Conservation (phyloP, 2,329 filamentous ascomycete species). For the Chrysoporthe cubensis region DNA sequence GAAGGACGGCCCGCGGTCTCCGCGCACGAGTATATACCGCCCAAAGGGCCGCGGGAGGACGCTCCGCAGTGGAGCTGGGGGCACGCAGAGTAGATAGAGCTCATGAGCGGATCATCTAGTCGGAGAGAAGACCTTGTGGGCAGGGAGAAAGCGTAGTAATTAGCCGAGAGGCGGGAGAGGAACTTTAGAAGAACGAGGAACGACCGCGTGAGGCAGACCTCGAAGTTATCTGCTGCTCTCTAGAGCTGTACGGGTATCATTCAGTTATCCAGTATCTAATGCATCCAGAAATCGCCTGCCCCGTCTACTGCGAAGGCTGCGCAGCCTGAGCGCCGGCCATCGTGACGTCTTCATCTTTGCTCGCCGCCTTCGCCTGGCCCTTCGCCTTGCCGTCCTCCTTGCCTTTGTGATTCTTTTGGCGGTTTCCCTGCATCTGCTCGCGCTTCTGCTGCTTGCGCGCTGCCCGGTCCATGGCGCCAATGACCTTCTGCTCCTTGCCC, state of each 20-base stretch:
- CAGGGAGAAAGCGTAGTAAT: no score
- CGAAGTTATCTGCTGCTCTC: neutral
- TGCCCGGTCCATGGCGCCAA: constrained; percentile 58
- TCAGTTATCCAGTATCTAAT: constrained; percentile 1
- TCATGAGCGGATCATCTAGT: neutral
- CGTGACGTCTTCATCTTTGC: constrained; percentile 11
- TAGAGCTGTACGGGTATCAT: constrained; percentile 26
- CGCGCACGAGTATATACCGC: constrained; percentile 10
- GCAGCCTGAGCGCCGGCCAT: constrained; percentile 17
- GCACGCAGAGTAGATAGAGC: neutral
- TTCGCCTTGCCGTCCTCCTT: constrained; percentile 14
- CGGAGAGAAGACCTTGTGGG: neutral
- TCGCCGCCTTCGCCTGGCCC: neutral
- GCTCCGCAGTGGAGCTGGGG: constrained; percentile 21
- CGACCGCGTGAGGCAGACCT: neutral
- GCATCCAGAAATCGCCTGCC: neutral
- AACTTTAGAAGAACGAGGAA: neutral
- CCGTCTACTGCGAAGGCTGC: neutral
- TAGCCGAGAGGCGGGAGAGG: neutral
- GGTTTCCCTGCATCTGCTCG: constrained; percentile 45
- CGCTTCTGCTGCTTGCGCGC: constrained; percentile 61
- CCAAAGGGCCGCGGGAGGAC: neutral
- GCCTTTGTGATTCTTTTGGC: constrained; percentile 25
- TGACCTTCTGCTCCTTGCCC: constrained; percentile 54
- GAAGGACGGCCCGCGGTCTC: neutral